These are phyloP conservation scores for Moesziomyces sp. DNA, from an alignment of 1,284 basidiomycete species.

Conservation along the genomic window DNA sequence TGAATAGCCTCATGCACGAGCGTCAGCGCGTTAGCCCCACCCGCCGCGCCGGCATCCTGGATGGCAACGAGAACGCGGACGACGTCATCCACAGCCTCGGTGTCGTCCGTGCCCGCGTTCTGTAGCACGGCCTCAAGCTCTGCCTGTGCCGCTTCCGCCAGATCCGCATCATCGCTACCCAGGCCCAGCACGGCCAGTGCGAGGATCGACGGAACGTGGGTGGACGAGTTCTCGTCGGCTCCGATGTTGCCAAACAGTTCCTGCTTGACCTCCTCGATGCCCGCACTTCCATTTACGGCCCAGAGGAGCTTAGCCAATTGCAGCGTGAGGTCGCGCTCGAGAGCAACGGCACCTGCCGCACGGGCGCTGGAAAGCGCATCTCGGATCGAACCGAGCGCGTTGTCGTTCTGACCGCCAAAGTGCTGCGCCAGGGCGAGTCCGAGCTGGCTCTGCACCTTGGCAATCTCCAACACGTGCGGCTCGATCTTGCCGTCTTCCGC, in stretches of 20 bases:
- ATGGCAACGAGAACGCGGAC: slow-evolving; percentile 24
- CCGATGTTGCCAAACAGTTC: slow-evolving; percentile 24
- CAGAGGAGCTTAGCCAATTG: slow-evolving; percentile 31
- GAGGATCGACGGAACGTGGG: slow-evolving; percentile 80
- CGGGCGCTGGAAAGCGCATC: slow-evolving; percentile 13
- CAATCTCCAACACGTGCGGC: slow-evolving; percentile 1
- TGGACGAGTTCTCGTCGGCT: background rate
- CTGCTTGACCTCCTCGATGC: slow-evolving; percentile 22
- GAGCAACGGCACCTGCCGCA: background rate
- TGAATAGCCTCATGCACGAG: slow-evolving; percentile 33
- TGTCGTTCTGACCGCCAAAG: slow-evolving; percentile 13
- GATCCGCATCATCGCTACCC: slow-evolving; percentile 78
- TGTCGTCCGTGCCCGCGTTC: background rate
- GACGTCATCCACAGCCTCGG: slow-evolving; percentile 4
- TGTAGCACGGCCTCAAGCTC: slow-evolving; percentile 72
- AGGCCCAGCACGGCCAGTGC: slow-evolving; percentile 87
- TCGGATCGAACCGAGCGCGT: slow-evolving; percentile 11
- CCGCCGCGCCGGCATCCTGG: background rate
- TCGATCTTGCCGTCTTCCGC: slow-evolving; percentile 63
- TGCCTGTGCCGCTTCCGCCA: slow-evolving; percentile 86
- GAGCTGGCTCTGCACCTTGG: slow-evolving; percentile 21
- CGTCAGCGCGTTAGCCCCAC: slow-evolving; percentile 2
- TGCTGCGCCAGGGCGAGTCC: slow-evolving; percentile 31
- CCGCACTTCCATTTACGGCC: slow-evolving; percentile 1
- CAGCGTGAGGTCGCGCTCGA: slow-evolving; percentile 12